Evolutionary conservation across 2,329 filamentous ascomycete species (phyloP).

Genomic region (Nectriaceae sp.): DNA sequence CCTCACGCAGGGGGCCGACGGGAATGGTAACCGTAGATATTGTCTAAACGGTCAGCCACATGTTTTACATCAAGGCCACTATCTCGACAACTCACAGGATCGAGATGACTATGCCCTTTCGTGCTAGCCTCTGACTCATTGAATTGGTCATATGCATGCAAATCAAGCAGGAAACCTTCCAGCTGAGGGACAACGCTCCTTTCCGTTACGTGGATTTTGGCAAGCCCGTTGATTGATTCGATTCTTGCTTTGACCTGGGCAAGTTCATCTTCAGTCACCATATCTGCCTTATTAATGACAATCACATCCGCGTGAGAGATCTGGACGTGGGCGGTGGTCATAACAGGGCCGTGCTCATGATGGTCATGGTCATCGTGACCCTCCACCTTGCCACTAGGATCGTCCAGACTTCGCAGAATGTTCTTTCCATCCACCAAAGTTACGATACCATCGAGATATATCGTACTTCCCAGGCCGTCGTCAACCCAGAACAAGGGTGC

Average conservation of each 20-base stretch:
- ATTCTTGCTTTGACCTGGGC: conserved; percentile 70
- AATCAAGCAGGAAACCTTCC: conserved; percentile 82
- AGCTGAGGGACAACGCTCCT: conserved; percentile 79
- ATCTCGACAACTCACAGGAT: conserved; percentile 62
- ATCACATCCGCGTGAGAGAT: conserved; percentile 97
- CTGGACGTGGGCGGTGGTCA: conserved; percentile 93
- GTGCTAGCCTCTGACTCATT: conserved; percentile 68
- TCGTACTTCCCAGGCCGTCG: conserved; percentile 89
- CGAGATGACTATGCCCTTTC: conserved; percentile 88
- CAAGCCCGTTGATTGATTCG: conserved; percentile 84
- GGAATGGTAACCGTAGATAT: conserved; percentile 81
- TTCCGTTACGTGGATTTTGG: conserved; percentile 79
- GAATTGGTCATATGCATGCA: conserved; percentile 90
- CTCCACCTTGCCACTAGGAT: conserved; percentile 58
- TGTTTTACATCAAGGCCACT: neutral
- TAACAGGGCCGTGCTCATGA: conserved; percentile 58
- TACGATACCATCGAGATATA: conserved; percentile 96
- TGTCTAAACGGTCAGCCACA: conserved; percentile 51
- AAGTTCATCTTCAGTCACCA: conserved; percentile 73
- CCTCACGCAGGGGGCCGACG: conserved; percentile 58
- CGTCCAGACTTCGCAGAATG: conserved; percentile 78
- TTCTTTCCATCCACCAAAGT: conserved; percentile 96
- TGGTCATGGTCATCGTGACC: conserved; percentile 53
- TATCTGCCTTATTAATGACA: conserved; percentile 89
- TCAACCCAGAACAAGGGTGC: conserved; percentile 98